Conservation (phyloP, 805 yeast species). For the Diddensiella transvaalensis region DNA sequence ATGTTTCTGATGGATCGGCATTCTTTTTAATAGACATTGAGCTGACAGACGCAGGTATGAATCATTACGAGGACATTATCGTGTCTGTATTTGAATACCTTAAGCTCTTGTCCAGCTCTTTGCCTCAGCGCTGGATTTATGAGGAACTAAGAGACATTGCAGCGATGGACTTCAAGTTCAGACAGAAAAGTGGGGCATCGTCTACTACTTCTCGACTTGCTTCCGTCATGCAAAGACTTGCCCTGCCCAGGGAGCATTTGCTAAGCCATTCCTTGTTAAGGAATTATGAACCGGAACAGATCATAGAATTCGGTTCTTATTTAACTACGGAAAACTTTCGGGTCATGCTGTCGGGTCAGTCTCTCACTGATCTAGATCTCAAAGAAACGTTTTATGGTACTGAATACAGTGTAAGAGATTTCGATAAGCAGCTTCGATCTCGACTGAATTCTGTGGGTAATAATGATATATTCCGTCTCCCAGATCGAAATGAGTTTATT, state of each 20-base stretch:
- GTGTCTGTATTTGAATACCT: constrained; percentile 68
- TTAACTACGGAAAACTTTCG: constrained; percentile 61
- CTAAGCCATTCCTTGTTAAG: constrained; percentile 56
- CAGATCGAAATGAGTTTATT: constrained; percentile 73
- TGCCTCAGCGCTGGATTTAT: constrained; percentile 76
- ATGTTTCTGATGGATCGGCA: constrained; percentile 58
- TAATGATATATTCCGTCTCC: constrained; percentile 49
- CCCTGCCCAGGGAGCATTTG: constrained; percentile 61
- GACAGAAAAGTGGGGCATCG: constrained; percentile 70
- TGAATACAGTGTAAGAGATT: constrained; percentile 51
- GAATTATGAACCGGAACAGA: constrained; percentile 53
- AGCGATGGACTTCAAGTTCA: constrained; percentile 68
- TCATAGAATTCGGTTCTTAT: constrained; percentile 46
- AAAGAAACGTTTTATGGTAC: constrained; percentile 91
- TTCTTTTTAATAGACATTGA: constrained; percentile 69
- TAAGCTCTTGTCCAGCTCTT: constrained; percentile 49
- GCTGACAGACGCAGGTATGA: constrained; percentile 65
- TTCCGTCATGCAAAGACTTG: constrained; percentile 51
- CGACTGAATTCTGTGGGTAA: constrained; percentile 33
- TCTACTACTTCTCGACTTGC: constrained; percentile 70
- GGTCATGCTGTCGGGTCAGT: constrained; percentile 51
- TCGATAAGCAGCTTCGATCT: constrained; percentile 35
- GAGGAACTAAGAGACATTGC: constrained; percentile 71
- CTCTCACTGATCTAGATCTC: constrained; percentile 44
- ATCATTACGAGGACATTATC: constrained; percentile 57